Conservation (phyloP, 495 filamentous ascomycete species). For the Hypoxylon perforatum region DNA sequence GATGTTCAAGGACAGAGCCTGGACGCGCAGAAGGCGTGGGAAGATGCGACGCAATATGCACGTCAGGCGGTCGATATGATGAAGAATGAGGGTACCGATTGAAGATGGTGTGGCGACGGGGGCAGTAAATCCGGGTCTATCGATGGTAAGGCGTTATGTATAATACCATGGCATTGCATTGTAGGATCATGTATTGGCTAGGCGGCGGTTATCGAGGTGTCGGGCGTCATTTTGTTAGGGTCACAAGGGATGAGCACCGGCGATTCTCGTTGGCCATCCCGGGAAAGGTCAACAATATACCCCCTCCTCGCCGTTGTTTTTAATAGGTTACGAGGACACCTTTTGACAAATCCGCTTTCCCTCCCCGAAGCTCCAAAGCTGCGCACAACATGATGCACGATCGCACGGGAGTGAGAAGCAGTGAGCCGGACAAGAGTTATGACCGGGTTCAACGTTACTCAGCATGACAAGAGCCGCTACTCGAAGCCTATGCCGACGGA, state of each 20-base stretch:
- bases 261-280: slow-evolving; percentile 29
- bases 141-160: slow-evolving; percentile 37
- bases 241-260: slow-evolving; percentile 30
- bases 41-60: slow-evolving; percentile 45
- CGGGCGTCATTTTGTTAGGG: slow-evolving; percentile 22
- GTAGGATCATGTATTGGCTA: slow-evolving; percentile 29
- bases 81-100: slow-evolving; percentile 20
- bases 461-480: slow-evolving; percentile 37
- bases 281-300: slow-evolving; percentile 38
- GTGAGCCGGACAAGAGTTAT: slow-evolving; percentile 15
- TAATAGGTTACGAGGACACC: slow-evolving; percentile 27
- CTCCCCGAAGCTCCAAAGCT: slow-evolving; percentile 21
- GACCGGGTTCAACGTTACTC: slow-evolving; percentile 38
- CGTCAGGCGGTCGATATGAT: slow-evolving; percentile 40
- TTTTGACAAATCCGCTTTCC: slow-evolving; percentile 18
- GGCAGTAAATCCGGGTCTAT: slow-evolving; percentile 36
- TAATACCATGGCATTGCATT: slow-evolving; percentile 42
- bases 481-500: slow-evolving; percentile 35
- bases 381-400: slow-evolving; percentile 22
- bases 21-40: slow-evolving; percentile 63
- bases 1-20: slow-evolving; percentile 75
- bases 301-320: slow-evolving; percentile 31
- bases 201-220: slow-evolving; percentile 14
- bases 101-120: slow-evolving; percentile 19
- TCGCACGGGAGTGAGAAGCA: background rate